A percentile compares a stretch with the other conserved stretches of the same genome.
Evolutionary conservation across 495 filamentous ascomycete species (phyloP).

Genomic region (Pseudevernia furfuracea): DNA sequence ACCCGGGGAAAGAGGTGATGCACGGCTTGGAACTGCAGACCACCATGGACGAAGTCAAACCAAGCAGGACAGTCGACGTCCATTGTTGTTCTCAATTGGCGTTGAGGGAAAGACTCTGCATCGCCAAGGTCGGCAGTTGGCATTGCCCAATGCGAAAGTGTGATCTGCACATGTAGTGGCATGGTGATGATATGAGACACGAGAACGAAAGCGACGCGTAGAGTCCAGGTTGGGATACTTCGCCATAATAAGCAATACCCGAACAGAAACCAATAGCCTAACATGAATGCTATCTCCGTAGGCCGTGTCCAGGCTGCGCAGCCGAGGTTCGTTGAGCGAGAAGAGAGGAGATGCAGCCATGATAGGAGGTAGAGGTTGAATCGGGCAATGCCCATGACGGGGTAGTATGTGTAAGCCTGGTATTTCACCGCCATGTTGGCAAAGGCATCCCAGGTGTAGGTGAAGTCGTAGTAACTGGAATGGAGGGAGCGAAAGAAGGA

Average conservation of each 20-base stretch:
- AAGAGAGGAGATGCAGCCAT: constrained; percentile 21
- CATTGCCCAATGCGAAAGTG: constrained; percentile 46
- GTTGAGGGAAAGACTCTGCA: constrained; percentile 42
- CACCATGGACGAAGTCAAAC: constrained; percentile 43
- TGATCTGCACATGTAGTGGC: constrained; percentile 46
- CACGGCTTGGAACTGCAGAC: constrained; percentile 44
- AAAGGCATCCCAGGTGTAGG: constrained; percentile 37
- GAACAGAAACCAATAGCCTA: constrained; percentile 39
- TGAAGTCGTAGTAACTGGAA: constrained; percentile 40
- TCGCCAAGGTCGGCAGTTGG: constrained; percentile 42
- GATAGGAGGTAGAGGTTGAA: constrained; percentile 28
- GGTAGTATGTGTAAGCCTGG: constrained; percentile 45
- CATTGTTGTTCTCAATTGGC: constrained; percentile 44
- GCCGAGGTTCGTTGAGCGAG: constrained; percentile 36
- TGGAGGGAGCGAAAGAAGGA: constrained; percentile 38
- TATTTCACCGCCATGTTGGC: constrained; percentile 36
- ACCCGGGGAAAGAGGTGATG: constrained; percentile 43
- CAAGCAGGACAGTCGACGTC: constrained; percentile 43
- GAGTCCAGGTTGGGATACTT: constrained; percentile 37
- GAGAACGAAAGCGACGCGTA: constrained; percentile 40
- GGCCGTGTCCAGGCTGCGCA: constrained; percentile 35
- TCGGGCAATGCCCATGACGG: constrained; percentile 44
- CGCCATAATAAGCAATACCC: constrained; percentile 40
- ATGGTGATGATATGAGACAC: constrained; percentile 42
- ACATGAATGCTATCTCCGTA: constrained; percentile 22